A percentile compares a stretch with the other conserved stretches of the same genome.
Evolutionary conservation across 768 basidiomycete genomes (phyloP).

Genomic region (Pleurotus ostreatus): DNA sequence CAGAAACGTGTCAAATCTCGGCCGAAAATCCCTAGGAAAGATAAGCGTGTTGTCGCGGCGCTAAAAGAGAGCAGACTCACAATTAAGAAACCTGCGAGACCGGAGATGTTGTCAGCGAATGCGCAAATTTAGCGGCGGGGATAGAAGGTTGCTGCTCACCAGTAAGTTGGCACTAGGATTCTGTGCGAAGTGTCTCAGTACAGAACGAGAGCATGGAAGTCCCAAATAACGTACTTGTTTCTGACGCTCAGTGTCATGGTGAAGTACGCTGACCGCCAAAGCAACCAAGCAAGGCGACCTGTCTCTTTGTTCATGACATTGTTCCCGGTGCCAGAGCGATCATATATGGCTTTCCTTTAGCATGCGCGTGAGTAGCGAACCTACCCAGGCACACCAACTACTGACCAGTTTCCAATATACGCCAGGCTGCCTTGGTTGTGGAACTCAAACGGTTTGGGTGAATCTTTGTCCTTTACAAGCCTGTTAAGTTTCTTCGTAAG

Average conservation of each 20-base stretch:
- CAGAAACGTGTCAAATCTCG: slow-evolving; percentile 70
- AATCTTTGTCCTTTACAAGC: slow-evolving; percentile 45
- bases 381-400: neutral
- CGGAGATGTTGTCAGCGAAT: too few relatives aligned
- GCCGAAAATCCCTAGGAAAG: slow-evolving; percentile 62
- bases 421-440: slow-evolving; percentile 73
- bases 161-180: slow-evolving; percentile 65
- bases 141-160: slow-evolving; percentile 13
- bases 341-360: slow-evolving; percentile 72
- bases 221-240: slow-evolving; percentile 51
- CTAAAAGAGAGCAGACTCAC: too few relatives aligned
- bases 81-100: too few relatives aligned
- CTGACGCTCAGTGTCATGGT: slow-evolving; percentile 68
- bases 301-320: slow-evolving; percentile 56
- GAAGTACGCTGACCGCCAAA: slow-evolving; percentile 82
- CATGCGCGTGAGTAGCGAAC: neutral
- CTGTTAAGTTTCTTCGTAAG: slow-evolving; percentile 64
- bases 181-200: slow-evolving; percentile 22
- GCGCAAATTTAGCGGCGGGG: too few relatives aligned
- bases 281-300: slow-evolving; percentile 69
- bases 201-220: neutral
- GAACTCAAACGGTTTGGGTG: slow-evolving; percentile 59
- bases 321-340: slow-evolving; percentile 48
- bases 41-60: too few relatives aligned
- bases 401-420: slow-evolving; percentile 74